phyloP scores from a whole-genome alignment of 2,329 filamentous ascomycete genomes.

The Phoma sp. region DNA sequence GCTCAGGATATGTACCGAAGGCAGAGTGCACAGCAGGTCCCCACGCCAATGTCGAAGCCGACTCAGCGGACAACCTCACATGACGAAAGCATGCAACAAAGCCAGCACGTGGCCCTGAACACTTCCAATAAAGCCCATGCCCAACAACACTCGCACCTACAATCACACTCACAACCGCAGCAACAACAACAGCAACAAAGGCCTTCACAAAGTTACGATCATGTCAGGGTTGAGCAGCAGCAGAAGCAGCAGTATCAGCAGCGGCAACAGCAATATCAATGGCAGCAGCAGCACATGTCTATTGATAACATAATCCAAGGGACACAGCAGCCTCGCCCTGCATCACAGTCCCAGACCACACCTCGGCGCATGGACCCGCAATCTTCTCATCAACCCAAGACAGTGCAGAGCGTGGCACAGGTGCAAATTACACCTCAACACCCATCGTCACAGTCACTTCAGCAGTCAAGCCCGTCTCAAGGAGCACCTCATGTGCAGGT shows the following conservation, averaged over 20 bases:
- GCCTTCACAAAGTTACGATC: not conserved
- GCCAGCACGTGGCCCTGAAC: conserved; percentile 40
- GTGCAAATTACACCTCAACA: conserved; percentile 11
- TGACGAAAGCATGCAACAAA: conserved; percentile 35
- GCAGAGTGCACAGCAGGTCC: conserved; percentile 23
- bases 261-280: conserved; percentile 24
- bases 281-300: not conserved
- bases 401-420: not conserved
- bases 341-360: not conserved
- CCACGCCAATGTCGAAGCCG: conserved; percentile 43
- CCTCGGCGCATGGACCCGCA: conserved; percentile 24
- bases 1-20: conserved; percentile 22
- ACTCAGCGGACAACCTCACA: conserved; percentile 47
- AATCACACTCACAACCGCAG: conserved; percentile 12
- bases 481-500: not conserved
- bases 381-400: conserved; percentile 6
- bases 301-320: not conserved
- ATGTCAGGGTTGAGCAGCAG: not conserved
- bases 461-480: not conserved
- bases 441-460: conserved; percentile 22
- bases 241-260: not conserved
- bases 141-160: conserved; percentile 19
- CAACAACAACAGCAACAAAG: conserved; percentile 20
- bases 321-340: not conserved
- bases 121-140: conserved; percentile 21